Evolutionary conservation across 73 alveolate genomes (phyloP).

Genomic region (Paramecium tetraurelia): DNA sequence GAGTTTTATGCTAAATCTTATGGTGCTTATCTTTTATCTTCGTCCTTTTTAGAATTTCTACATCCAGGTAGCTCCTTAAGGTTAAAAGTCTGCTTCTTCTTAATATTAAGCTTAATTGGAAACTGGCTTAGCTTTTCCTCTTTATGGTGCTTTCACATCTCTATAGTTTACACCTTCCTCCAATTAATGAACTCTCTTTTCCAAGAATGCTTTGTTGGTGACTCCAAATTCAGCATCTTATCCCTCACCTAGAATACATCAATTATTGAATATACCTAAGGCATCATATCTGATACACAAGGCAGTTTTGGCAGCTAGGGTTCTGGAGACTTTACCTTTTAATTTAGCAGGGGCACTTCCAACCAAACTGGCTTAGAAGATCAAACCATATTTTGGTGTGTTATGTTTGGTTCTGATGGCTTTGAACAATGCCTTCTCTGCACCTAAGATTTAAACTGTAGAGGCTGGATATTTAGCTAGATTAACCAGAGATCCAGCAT

Average conservation of each 20-base stretch:
- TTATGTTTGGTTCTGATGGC: constrained; percentile 96
- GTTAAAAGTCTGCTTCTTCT: constrained; percentile 28
- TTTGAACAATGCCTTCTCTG: constrained; percentile 99
- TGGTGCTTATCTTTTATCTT: background rate
- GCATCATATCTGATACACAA: constrained; percentile 97
- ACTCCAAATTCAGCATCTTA: constrained; percentile 89
- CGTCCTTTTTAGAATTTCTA: background rate
- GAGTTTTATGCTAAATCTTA: background rate
- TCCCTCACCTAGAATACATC: constrained; percentile 78
- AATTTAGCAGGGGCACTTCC: constrained; percentile 98
- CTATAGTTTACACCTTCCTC: constrained; percentile 81
- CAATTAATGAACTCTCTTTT: constrained; percentile 79
- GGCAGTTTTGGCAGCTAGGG: constrained; percentile 99
- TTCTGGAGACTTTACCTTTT: constrained; percentile 98
- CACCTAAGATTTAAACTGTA: constrained; percentile 99
- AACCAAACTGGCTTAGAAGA: constrained; percentile 98
- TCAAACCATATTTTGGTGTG: constrained; percentile 99
- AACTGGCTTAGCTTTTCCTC: constrained; percentile 5
- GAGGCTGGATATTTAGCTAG: constrained; percentile 99
- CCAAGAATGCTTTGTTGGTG: constrained; percentile 80
- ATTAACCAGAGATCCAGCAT: constrained; percentile 98
- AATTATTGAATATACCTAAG: background rate
- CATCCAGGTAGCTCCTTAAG: constrained; percentile 37
- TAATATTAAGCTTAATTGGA: background rate
- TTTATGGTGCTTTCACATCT: constrained; percentile 51